Base-by-base conservation (phyloP, 768 basidiomycete species). In the Mycena floridula region DNA sequence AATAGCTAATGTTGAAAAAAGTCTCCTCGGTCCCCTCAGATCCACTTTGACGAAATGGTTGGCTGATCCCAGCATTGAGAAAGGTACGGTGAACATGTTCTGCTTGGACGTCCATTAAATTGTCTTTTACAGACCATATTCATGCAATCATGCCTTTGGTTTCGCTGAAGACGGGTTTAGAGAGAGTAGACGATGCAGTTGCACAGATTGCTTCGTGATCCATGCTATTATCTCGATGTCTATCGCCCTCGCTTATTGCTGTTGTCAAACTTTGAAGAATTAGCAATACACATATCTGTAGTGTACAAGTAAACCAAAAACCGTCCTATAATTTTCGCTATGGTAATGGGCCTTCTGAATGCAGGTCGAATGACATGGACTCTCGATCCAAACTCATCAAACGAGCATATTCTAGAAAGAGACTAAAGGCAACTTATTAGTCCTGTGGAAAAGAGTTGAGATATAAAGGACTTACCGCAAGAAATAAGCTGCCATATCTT, bases 401-500 rank as follows among this genome's bases (percentile, higher is more conserved):
- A 0, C 78, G 68, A 0, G 70, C 69, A 51, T 76, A 81, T 59
- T 79, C 80, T 25, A 81, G 56, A 23, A 73, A 68, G 40, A 81
- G 53, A 32, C 81, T 80, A 45, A n/a, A 20, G 12, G 21, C 7
- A 43, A 42, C 27, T n/a, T 13, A 37, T 1, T 25, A 38, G 11
- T 1, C 36, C 44, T 11, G 16, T 25, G 11, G 26, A 30, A 20
- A n/a, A n/a, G n/a, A n/a, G n/a, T n/a, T n/a, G n/a, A n/a, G n/a
- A n/a, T n/a, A n/a, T n/a, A n/a, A n/a, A 18, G 4, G n/a, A n/a
- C n/a, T n/a, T 32, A 80, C 79, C 81, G 63, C 51, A 76, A 82
- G 42, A 72, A 59, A 53, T 83, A 82, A 1, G 80, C 76, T 5
- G 65, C 65, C 62, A 82, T 56, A 53, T 84, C 82, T 51, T 81